Percentiles rank a stretch among this genome's conserved stretches.
Conservation (phyloP, 495 filamentous ascomycete species). For the Penicillium odoratum region DNA sequence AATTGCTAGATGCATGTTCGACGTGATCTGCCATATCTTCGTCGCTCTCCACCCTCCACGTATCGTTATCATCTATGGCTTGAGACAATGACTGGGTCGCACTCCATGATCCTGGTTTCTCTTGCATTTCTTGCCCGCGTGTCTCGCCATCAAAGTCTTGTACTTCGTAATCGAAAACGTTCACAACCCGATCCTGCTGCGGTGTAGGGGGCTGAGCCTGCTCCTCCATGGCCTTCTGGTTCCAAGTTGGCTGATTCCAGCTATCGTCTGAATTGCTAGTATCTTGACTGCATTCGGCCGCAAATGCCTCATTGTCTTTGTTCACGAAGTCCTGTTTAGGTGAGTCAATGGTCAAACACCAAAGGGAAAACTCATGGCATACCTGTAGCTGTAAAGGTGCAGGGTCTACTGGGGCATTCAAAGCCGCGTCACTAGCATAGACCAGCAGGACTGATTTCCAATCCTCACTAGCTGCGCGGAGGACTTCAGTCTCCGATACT, state of each 20-base stretch:
- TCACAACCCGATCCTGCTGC: constrained; percentile 22
- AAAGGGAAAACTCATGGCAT: constrained; percentile 10
- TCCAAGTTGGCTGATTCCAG: not conserved
- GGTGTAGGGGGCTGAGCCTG: not conserved
- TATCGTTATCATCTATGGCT: constrained; percentile 10
- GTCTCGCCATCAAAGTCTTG: constrained; percentile 34
- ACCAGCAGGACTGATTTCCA: constrained; percentile 47
- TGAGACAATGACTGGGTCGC: not conserved
- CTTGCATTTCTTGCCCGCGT: constrained; percentile 41
- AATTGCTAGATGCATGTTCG: constrained; percentile 14
- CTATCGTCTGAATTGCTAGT: not conserved
- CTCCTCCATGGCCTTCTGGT: not conserved
- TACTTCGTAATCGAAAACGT: constrained; percentile 48
- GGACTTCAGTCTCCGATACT: constrained; percentile 51
- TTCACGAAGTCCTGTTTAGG: constrained; percentile 43
- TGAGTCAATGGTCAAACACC: constrained; percentile 5
- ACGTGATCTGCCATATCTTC: constrained; percentile 19
- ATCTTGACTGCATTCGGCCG: constrained; percentile 36
- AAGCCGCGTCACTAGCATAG: constrained; percentile 51
- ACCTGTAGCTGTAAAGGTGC: constrained; percentile 44
- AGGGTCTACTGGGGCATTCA: constrained; percentile 32
- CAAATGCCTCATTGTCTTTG: constrained; percentile 49
- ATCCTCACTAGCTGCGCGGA: constrained; percentile 53
- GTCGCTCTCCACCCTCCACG: constrained; percentile 18
- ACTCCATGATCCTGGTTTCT: constrained; percentile 22